phyloP scores from a whole-genome alignment of 768 basidiomycete species.

The Lactarius tabidus region DNA sequence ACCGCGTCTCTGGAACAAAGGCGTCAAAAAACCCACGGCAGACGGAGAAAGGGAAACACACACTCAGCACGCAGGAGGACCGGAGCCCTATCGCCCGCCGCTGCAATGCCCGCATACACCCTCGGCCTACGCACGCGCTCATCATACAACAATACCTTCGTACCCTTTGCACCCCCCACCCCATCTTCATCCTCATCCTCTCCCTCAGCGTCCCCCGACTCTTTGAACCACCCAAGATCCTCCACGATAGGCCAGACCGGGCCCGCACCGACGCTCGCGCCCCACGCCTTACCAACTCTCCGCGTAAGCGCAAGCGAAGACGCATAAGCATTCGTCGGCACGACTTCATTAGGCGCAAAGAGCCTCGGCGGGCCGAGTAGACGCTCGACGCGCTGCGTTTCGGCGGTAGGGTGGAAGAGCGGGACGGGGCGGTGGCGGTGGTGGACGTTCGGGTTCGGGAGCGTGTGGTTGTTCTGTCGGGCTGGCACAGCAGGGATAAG shows the following conservation, averaged over 20 bases:
- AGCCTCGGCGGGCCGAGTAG: constrained; percentile 47
- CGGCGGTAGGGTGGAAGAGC: constrained; percentile 37
- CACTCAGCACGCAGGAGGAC: constrained; percentile 37
- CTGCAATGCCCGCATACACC: constrained; percentile 46
- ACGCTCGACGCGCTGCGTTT: constrained; percentile 50
- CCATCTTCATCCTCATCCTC: constrained; percentile 39
- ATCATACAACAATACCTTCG: neutral
- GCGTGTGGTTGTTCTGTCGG: constrained; percentile 52
- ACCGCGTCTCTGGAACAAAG: constrained; percentile 45
- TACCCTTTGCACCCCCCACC: constrained; percentile 38
- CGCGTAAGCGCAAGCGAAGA: constrained; percentile 44
- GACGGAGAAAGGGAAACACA: constrained; percentile 35
- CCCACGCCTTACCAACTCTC: constrained; percentile 67
- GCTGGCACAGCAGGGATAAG: constrained; percentile 37
- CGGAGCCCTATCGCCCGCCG: constrained; percentile 32
- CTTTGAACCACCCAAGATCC: constrained; percentile 76
- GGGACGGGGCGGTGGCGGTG: constrained; percentile 72
- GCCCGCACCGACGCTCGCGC: constrained; percentile 68
- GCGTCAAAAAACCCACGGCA: constrained; percentile 1
- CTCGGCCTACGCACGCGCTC: constrained; percentile 37
- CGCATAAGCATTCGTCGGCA: constrained; percentile 56
- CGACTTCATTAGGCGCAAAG: constrained; percentile 42
- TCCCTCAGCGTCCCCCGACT: constrained; percentile 36
- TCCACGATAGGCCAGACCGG: constrained; percentile 78
- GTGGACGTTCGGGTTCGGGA: constrained; percentile 63